A percentile compares a stretch with the other conserved stretches of the same genome.
Evolutionary conservation across 1,284 basidiomycete genomes (phyloP).

Genomic region (Cerioporus squamosus): DNA sequence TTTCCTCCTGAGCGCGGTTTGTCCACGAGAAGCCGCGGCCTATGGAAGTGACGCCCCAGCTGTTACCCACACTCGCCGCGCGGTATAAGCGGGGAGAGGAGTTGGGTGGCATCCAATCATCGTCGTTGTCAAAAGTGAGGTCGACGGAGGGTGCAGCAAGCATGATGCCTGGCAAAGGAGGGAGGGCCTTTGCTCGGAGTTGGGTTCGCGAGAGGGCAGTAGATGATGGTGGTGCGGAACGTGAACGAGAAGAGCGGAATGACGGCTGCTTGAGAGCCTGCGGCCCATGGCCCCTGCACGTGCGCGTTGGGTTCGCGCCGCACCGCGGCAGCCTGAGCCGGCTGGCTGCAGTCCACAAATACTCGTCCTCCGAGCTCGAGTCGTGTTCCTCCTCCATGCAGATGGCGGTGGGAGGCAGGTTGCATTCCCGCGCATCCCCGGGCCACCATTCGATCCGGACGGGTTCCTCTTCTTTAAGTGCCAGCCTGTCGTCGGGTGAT

Average conservation of each 20-base stretch:
- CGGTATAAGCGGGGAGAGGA: conserved; percentile 53
- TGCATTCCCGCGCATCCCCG: conserved; percentile 15
- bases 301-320: conserved; percentile 26
- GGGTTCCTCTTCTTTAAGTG: conserved; percentile 16
- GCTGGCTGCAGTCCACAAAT: conserved; percentile 34
- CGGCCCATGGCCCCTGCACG: conserved; percentile 23
- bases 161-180: conserved; percentile 44
- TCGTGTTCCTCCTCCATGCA: conserved; percentile 28
- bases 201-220: conserved; percentile 24
- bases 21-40: conserved; percentile 83
- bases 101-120: conserved; percentile 55
- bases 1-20: conserved; percentile 40
- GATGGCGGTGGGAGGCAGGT: conserved; percentile 15
- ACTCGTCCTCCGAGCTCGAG: conserved; percentile 34
- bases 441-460: conserved; percentile 13
- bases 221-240: conserved; percentile 37
- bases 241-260: conserved; percentile 32
- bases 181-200: conserved; percentile 19
- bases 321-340: conserved; percentile 28
- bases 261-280: conserved; percentile 26
- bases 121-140: conserved; percentile 61
- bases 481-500: conserved; percentile 14
- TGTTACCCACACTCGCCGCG: conserved; percentile 68
- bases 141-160: conserved; percentile 62
- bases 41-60: conserved; percentile 82